A percentile compares a stretch with the other conserved stretches of the same genome.
These are phyloP conservation scores for Solanum bulbocastanum DNA, from an alignment of 257 asterid species.

Conservation along the genomic window DNA sequence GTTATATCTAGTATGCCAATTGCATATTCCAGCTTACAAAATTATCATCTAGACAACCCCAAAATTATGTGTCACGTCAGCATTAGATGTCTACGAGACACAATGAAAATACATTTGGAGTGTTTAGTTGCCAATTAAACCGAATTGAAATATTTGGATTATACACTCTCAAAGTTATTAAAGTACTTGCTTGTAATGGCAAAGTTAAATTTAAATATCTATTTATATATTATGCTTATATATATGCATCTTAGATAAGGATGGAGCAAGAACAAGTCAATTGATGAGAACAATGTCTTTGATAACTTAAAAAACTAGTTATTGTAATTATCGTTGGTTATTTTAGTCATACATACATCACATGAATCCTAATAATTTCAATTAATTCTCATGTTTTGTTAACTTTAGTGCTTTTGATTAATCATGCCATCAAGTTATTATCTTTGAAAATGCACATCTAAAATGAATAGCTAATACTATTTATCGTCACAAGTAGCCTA, in stretches of 20 bases:
- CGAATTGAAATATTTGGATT: rapidly evolving
- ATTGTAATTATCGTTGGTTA: not conserved
- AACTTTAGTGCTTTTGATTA: not conserved
- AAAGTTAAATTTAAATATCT: too few species aligned
- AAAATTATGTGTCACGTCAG: too few species aligned
- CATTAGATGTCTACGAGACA: too few species aligned
- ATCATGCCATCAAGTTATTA: not conserved
- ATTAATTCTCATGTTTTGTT: not conserved
- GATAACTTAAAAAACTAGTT: not conserved
- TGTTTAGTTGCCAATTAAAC: too few species aligned
- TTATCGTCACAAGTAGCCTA: too few species aligned
- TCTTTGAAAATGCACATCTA: not conserved
- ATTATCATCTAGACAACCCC: too few species aligned
- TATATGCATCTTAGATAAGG: not conserved
- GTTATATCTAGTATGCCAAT: not conserved
- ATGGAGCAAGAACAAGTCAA: not conserved
- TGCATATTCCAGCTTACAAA: too few species aligned
- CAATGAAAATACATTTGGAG: rapidly evolving
- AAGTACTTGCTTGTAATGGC: too few species aligned
- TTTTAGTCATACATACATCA: not conserved
- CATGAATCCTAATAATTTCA: not conserved
- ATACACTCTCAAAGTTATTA: too few species aligned
- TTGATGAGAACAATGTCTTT: not conserved
- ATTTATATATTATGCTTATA: too few species aligned
- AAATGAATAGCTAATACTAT: too few species aligned